Evolutionary conservation across 2,329 filamentous ascomycete species (phyloP).

Genomic region (Botrytis pseudocinerea): DNA sequence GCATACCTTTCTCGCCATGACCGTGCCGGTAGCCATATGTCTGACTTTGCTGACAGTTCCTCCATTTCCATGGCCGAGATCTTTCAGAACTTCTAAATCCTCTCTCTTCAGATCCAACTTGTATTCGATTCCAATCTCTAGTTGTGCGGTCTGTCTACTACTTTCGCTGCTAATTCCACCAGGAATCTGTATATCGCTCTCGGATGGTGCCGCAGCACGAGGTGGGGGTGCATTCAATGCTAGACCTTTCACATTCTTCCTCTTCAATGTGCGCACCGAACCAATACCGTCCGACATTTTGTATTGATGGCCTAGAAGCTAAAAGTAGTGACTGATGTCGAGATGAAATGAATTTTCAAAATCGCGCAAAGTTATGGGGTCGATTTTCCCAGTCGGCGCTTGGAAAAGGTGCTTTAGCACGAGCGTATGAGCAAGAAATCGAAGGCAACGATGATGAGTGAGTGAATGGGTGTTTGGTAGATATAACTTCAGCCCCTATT

Average conservation of each 20-base stretch:
- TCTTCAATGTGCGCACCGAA: conserved; percentile 83
- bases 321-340: neutral
- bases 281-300: conserved; percentile 60
- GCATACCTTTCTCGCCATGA: conserved; percentile 94
- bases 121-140: conserved; percentile 98
- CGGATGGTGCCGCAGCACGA: conserved; percentile 69
- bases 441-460: conserved; percentile 3
- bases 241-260: conserved; percentile 97
- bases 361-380: conserved; percentile 22
- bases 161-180: conserved; percentile 61
- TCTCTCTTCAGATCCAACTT: conserved; percentile 88
- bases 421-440: conserved; percentile 6
- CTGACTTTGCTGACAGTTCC: conserved; percentile 98
- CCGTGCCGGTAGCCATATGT: conserved; percentile 89
- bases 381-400: conserved; percentile 17
- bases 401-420: conserved; percentile 13
- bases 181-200: conserved; percentile 65
- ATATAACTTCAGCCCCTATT: neutral
- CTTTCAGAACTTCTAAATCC: conserved; percentile 89
- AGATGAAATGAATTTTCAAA: conserved; percentile 9
- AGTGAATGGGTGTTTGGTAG: neutral
- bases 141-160: conserved; percentile 59
- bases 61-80: conserved; percentile 93
- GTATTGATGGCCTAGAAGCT: conserved; percentile 12
- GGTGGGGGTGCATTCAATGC: conserved; percentile 79